Base-by-base conservation (phyloP, 2,329 filamentous ascomycete genomes). In the Sclerotinia sclerotiorum region DNA sequence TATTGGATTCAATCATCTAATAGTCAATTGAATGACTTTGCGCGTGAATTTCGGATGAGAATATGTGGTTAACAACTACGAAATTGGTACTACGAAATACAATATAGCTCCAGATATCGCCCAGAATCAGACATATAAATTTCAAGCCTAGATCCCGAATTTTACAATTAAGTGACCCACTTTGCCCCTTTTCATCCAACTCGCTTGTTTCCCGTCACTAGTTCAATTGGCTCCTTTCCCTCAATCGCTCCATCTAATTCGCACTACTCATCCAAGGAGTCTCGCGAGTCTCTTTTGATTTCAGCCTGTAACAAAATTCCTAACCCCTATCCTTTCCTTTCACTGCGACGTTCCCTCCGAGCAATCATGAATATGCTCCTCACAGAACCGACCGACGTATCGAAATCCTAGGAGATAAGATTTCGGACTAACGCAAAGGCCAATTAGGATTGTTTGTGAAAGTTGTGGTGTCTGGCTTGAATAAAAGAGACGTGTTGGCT, bases 351-450 rank as follows among this genome's bases (percentile, higher is more conserved):
- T 6, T 46, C 27, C 35, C 15, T 32, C 44, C 2, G 8, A 8
- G 21, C 1, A 6, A 3, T 24, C 21, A 8, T 1, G 1, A 24
- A 3, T 19, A 1, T 19, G 4, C 21, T 27, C 21, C 7, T 7
- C 5, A 39, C 7, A 8, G 13, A 21, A 0, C 13, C 8, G 29
- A 0, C 13, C 8, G 29, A 39, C 0, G 8, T 27, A 11, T n/a
- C 5, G n/a, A 3, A 35, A 24, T 49, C 13, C 21, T 11, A 39
- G 29, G n/a, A 21, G 5, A n/a, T 6, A 5, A 24, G 0, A 24
- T 35, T 51, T 5, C 2, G 21, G 29, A 8, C 49, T 29, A 2
- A 3, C 8, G 29, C 15, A 62, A 51, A 24, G 58, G 29, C 46
- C 44, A 39, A 0, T 39, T 19, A 5, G 29, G 13, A 39, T 49